phyloP scores from a whole-genome alignment of 495 filamentous ascomycete genomes.

The Parathielavia hyrcaniae region DNA sequence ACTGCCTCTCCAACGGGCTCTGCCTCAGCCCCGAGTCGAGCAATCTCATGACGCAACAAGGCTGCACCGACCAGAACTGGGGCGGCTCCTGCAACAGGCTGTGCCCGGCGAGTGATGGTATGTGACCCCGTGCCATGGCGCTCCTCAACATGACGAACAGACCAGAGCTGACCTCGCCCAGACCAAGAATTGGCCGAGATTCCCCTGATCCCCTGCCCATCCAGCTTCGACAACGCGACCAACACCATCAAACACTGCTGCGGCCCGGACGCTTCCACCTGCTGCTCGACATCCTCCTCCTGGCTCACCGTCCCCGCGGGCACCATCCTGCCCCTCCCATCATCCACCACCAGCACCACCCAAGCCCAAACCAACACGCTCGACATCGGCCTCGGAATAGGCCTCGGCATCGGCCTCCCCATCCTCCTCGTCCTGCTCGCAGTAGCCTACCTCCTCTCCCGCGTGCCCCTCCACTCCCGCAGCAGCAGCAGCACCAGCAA shows the following conservation, averaged over 20 bases:
- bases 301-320: constrained; percentile 10
- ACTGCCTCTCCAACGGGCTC: constrained; percentile 25
- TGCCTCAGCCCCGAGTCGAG: constrained; percentile 18
- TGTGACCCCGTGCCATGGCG: not conserved
- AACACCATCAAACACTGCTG: constrained; percentile 21
- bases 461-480: not conserved
- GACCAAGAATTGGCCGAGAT: not conserved
- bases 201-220: constrained; percentile 19
- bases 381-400: constrained; percentile 17
- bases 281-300: constrained; percentile 13
- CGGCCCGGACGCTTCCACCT: constrained; percentile 10
- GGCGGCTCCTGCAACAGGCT: constrained; percentile 15
- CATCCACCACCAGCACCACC: not conserved
- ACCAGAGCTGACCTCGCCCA: not conserved
- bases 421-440: constrained; percentile 14
- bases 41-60: constrained; percentile 28
- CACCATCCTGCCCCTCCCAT: constrained; percentile 11
- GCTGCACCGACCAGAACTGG: constrained; percentile 24
- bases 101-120: constrained; percentile 10
- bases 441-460: constrained; percentile 12
- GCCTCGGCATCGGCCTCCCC: constrained; percentile 20
- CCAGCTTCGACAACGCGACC: constrained; percentile 9
- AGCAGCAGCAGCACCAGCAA: not conserved
- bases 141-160: not conserved
- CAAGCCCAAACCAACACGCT: not conserved